Base-by-base conservation (phyloP, 2,329 filamentous ascomycete species). In the Colletotrichum musicola region DNA sequence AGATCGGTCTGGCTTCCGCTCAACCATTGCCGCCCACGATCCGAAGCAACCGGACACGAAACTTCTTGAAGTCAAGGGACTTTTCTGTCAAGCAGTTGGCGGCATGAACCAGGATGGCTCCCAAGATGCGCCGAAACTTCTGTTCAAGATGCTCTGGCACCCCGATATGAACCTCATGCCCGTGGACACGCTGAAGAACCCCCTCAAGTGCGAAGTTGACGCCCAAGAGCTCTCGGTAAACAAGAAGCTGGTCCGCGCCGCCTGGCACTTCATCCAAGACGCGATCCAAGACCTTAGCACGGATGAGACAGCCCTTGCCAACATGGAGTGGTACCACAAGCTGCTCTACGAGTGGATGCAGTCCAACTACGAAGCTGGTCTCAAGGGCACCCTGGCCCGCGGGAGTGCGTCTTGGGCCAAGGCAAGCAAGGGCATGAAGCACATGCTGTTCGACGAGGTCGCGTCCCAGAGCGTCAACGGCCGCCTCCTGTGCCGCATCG, bases 371-470 rank as follows among this genome's bases (percentile, higher is more conserved):
- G 40, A 69, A 5, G 40, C 35, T 5, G 67, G 62, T 1, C 38
- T 60, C 14, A 25, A 7, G 10, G 67, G 62, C 7, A 57, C 20
- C 3, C 47, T 69, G 6, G 51, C 50, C 14, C 67, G 54, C 10
- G 57, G 62, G 1, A 69, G 67, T 22, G 16, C 35, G 2, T 53
- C 44, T 3, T 69, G 67, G 67, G 56, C 35, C 12, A 61, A 42
- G 13, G 27, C 51, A 9, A 62, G 44, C 20, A 62, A 62, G 14
- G 67, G 67, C 14, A 62, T 66, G 51, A 61, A 62, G 20, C 57
- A 62, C 20, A 69, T 69, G 67, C 44, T 69, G 5, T 40, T 66
- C n/a, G 67, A 69, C 27, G 62, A 69, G 7, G 49, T 66, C 3
- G 42, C 62, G 1, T 6, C 60, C 1, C 38, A 64, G 54, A 68